Conservation (phyloP, 805 yeast genomes). For the Candida dajiaensis region DNA sequence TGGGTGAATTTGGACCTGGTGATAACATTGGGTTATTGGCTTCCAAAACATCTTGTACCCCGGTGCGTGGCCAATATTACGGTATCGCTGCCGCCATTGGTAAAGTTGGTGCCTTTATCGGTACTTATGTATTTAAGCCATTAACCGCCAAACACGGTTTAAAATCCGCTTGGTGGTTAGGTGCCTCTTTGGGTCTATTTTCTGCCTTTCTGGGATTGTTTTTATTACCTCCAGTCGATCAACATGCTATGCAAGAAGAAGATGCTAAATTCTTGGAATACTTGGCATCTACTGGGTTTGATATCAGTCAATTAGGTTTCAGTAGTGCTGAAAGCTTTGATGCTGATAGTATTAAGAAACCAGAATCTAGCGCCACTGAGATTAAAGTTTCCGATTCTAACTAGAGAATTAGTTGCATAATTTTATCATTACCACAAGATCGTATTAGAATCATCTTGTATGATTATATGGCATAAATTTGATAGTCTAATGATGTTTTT, state of each 20-base stretch:
- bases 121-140: conserved; percentile 83
- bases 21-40: conserved; percentile 86
- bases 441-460: too few species aligned
- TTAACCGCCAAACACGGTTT: conserved; percentile 63
- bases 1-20: conserved; percentile 95
- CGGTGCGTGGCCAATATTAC: conserved; percentile 86
- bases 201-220: conserved; percentile 66
- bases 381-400: not conserved
- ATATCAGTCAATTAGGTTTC: conserved; percentile 49
- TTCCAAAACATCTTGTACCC: conserved; percentile 78
- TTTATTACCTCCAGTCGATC: conserved; percentile 76
- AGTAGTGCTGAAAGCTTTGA: conserved; percentile 3
- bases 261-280: conserved; percentile 67
- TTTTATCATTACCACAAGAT: too few species aligned
- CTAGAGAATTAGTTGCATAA: too few species aligned
- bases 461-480: too few species aligned
- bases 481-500: too few species aligned
- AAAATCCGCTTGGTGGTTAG: conserved; percentile 76
- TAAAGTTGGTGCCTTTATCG: conserved; percentile 89
- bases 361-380: not conserved
- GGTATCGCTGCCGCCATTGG: conserved; percentile 91
- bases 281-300: conserved; percentile 64
- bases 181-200: conserved; percentile 69
- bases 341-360: not conserved
- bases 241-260: conserved; percentile 73